Conservation (phyloP, 805 yeast species). For the Lachancea lanzarotensis region DNA sequence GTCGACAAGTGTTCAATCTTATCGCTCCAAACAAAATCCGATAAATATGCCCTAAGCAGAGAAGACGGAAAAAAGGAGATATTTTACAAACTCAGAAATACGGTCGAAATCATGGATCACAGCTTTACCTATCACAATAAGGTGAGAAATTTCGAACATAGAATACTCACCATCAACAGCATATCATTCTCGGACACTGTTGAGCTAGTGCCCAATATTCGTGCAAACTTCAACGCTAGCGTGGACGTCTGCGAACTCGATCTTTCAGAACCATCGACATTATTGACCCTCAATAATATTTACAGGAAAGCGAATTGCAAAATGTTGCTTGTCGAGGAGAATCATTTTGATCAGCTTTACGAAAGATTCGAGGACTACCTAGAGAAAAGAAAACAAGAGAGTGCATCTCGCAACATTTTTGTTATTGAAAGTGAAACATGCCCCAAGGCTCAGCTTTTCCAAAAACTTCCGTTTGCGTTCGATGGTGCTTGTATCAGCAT, state of each 20-base stretch:
- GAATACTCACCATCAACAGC: constrained; percentile 19
- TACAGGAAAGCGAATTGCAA: constrained; percentile 23
- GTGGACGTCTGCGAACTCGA: constrained; percentile 22
- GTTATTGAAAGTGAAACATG: background rate
- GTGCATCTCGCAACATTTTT: constrained; percentile 2
- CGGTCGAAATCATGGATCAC: constrained; percentile 21
- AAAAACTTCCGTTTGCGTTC: constrained; percentile 33
- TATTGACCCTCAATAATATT: constrained; percentile 24
- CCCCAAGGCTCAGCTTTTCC: constrained; percentile 17
- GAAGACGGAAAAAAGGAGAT: constrained; percentile 8
- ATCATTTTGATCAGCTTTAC: constrained; percentile 26
- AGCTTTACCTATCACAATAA: constrained; percentile 19
- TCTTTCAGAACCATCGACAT: constrained; percentile 26
- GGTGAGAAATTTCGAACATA: constrained; percentile 12
- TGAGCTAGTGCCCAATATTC: constrained; percentile 22
- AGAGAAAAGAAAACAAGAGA: constrained; percentile 15
- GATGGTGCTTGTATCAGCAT: constrained; percentile 23
- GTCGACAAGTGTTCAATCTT: constrained; percentile 29
- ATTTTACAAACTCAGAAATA: constrained; percentile 16
- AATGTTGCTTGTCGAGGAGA: constrained; percentile 23
- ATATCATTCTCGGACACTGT: constrained; percentile 17
- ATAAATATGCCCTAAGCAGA: constrained; percentile 12
- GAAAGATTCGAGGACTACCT: constrained; percentile 24
- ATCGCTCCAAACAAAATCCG: constrained; percentile 19
- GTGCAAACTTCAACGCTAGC: constrained; percentile 15